Conservation (phyloP, 2,329 filamentous ascomycete species). For the Trichoderma sp. region DNA sequence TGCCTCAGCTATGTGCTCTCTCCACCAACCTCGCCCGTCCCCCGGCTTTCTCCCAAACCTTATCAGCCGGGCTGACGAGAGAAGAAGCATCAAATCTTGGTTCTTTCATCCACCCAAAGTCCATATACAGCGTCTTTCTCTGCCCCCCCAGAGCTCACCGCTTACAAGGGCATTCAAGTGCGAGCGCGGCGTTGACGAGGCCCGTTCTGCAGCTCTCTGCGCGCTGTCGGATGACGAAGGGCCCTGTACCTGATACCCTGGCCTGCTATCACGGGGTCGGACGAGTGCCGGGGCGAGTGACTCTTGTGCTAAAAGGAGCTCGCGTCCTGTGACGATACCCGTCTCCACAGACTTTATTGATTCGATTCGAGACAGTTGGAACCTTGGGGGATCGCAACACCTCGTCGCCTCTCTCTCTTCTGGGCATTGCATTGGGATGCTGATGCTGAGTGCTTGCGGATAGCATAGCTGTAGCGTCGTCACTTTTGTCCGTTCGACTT, state of each 20-base stretch:
- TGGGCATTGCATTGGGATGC: background rate
- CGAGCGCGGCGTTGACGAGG: background rate
- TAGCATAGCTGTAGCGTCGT: conserved; percentile 2
- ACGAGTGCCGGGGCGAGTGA: conserved; percentile 22
- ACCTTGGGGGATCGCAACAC: background rate
- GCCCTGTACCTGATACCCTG: conserved; percentile 10
- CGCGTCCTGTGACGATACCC: conserved; percentile 22
- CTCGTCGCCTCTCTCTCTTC: background rate
- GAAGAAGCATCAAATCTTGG: background rate
- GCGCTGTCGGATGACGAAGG: conserved; percentile 19
- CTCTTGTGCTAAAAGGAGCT: conserved; percentile 22
- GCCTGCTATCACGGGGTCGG: conserved; percentile 22
- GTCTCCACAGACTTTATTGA: conserved; percentile 21
- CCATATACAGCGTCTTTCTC: background rate
- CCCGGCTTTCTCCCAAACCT: conserved; percentile 11
- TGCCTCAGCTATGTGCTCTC: background rate
- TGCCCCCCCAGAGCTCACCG: conserved; percentile 4
- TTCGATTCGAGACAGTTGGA: conserved; percentile 15
- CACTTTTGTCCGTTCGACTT: background rate
- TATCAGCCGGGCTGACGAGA: conserved; percentile 5
- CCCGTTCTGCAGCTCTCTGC: background rate
- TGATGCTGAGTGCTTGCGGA: background rate
- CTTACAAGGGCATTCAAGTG: background rate
- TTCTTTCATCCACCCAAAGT: background rate
- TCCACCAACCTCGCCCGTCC: conserved; percentile 8